phyloP scores from a whole-genome alignment of 768 basidiomycete genomes.

The Hysterangium stoloniferum region DNA sequence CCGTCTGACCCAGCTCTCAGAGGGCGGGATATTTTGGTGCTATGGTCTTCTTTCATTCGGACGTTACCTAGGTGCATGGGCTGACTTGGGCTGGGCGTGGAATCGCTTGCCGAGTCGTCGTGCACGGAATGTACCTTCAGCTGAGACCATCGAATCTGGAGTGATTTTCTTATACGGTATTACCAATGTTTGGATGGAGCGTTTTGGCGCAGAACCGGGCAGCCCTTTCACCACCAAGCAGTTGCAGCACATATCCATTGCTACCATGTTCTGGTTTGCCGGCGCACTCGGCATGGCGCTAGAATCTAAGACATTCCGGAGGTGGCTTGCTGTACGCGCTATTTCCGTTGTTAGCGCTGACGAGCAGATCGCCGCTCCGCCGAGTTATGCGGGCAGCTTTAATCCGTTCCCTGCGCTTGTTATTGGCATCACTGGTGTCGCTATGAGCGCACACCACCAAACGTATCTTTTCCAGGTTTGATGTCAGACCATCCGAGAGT shows the following conservation, averaged over 20 bases:
- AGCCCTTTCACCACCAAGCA: constrained; percentile 87
- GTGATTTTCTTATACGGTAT: constrained; percentile 85
- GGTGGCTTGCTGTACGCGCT: constrained; percentile 61
- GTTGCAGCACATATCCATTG: constrained; percentile 91
- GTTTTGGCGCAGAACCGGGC: constrained; percentile 75
- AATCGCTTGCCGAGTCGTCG: constrained; percentile 49
- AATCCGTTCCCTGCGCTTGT: constrained; percentile 92
- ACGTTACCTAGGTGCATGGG: constrained; percentile 89
- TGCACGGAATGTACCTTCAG: constrained; percentile 40
- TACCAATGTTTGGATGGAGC: constrained; percentile 96
- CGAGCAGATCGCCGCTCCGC: constrained; percentile 53
- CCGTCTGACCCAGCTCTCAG: constrained; percentile 27
- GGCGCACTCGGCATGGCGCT: constrained; percentile 85
- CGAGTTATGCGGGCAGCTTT: constrained; percentile 69
- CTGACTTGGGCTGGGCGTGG: constrained; percentile 93
- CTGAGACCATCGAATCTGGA: constrained; percentile 70
- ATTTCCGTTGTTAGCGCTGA: constrained; percentile 23
- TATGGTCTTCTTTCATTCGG: constrained; percentile 86
- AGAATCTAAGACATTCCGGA: constrained; percentile 67
- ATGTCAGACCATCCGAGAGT: neutral
- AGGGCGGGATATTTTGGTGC: constrained; percentile 88
- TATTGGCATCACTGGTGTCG: constrained; percentile 87
- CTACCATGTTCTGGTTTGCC: constrained; percentile 95
- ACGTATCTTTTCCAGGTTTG: constrained; percentile 79
- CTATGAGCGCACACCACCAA: constrained; percentile 90